phyloP scores from a whole-genome alignment of 2,329 filamentous ascomycete genomes.

The Malbranchea zuffiana region DNA sequence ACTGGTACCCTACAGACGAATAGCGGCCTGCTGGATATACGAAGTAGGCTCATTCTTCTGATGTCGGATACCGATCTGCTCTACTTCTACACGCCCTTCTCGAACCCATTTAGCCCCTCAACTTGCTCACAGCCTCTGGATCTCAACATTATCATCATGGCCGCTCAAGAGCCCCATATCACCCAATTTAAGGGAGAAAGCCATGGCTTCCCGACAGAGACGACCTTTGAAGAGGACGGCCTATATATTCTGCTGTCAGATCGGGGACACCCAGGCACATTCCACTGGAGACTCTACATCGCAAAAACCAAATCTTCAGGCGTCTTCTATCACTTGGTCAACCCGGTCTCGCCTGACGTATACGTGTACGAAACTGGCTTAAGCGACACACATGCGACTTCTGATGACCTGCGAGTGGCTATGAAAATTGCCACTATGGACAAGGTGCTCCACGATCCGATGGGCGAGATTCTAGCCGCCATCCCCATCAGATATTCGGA shows the following conservation, averaged over 20 bases:
- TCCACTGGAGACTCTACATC: slow-evolving; percentile 21
- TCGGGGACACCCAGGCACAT: slow-evolving; percentile 13
- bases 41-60: too few species aligned
- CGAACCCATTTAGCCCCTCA: too few species aligned
- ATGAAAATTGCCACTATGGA: slow-evolving; percentile 18
- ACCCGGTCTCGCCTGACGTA: slow-evolving; percentile 8
- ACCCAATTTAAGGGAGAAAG: too few species aligned
- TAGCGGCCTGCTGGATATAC: too few species aligned
- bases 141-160: too few species aligned
- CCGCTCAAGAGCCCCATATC: too few species aligned
- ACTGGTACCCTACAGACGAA: too few species aligned
- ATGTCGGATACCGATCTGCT: too few species aligned
- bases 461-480: slow-evolving; percentile 14
- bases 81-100: too few species aligned
- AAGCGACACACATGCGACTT: slow-evolving; percentile 7
- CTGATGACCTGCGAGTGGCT: slow-evolving; percentile 13
- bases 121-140: too few species aligned
- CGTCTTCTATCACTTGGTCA: slow-evolving; percentile 16
- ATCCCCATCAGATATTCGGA: slow-evolving; percentile 17
- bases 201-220: too few species aligned
- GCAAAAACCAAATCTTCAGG: slow-evolving; percentile 11
- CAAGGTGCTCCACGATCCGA: slow-evolving; percentile 13
- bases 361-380: slow-evolving; percentile 16
- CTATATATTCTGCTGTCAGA: slow-evolving; percentile 20
- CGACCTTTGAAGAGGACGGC: slow-evolving; percentile 13